Conservation (phyloP, 2,329 filamentous ascomycete genomes). For the Aureobasidium sp. region DNA sequence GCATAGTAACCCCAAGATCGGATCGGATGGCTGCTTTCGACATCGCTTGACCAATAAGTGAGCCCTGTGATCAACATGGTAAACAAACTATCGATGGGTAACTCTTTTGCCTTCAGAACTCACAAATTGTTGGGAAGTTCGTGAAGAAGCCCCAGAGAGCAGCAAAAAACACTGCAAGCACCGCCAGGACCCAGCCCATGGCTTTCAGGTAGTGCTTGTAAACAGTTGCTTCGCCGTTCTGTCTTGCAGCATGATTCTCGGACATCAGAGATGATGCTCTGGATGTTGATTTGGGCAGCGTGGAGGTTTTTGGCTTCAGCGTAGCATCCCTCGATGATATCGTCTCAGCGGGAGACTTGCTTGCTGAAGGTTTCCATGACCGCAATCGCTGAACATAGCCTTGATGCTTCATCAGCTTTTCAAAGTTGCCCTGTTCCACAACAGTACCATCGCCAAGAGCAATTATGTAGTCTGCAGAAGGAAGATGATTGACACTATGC, state of each 20-base stretch:
- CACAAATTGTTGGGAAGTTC: not conserved
- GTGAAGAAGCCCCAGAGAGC: not conserved
- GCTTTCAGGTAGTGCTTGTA: not conserved
- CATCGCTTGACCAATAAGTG: not conserved
- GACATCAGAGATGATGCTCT: not conserved
- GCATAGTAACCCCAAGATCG: not conserved
- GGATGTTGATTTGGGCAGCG: not conserved
- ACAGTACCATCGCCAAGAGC: conserved; percentile 16
- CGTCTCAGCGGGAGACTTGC: not conserved
- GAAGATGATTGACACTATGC: conserved; percentile 30
- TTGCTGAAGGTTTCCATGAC: not conserved
- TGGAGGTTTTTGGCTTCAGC: not conserved
- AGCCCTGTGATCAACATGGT: not conserved
- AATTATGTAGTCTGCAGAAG: conserved; percentile 35
- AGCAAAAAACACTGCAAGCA: not conserved
- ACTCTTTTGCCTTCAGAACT: not conserved
- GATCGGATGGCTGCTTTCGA: not conserved
- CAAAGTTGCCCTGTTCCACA: conserved; percentile 16
- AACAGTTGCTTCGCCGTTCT: conserved; percentile 20
- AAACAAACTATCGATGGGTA: not conserved
- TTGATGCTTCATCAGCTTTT: not conserved
- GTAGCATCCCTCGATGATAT: not conserved
- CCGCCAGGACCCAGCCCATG: not conserved
- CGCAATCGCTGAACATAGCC: not conserved
- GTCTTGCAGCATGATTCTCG: not conserved